These are phyloP conservation scores for Lichenothelia convexa DNA, from an alignment of 495 filamentous ascomycete genomes.

Conservation along the genomic window DNA sequence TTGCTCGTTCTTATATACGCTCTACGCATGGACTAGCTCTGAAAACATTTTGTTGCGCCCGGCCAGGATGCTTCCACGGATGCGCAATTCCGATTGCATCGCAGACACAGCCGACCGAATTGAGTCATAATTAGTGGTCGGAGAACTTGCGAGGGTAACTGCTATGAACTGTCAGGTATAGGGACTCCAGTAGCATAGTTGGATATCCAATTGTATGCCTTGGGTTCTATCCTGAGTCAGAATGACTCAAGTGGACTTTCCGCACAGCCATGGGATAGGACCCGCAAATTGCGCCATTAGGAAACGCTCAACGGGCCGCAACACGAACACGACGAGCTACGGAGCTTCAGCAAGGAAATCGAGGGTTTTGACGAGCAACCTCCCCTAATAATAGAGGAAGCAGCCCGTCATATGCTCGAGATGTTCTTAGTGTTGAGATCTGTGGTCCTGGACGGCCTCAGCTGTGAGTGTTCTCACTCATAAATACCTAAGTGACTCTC, in stretches of 20 bases:
- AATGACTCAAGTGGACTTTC: constrained; percentile 1
- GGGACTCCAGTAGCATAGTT: constrained; percentile 1
- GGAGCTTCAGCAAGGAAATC: background rate
- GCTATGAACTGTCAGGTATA: no score
- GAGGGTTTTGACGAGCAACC: background rate
- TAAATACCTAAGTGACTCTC: background rate
- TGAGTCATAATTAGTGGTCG: constrained; percentile 3
- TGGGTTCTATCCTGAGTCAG: constrained; percentile 5
- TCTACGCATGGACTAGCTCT: constrained; percentile 4
- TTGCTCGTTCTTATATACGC: constrained; percentile 6
- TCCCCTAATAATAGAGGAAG: background rate
- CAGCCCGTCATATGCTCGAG: background rate
- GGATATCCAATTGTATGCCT: constrained; percentile 2
- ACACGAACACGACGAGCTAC: background rate
- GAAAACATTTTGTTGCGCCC: constrained; percentile 4
- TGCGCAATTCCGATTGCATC: constrained; percentile 4
- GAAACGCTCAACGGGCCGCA: background rate
- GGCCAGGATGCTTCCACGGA: constrained; percentile 1
- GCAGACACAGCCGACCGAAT: constrained; percentile 4
- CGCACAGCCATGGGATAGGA: constrained; percentile 1
- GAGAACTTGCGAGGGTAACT: constrained; percentile 2
- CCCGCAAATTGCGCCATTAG: background rate
- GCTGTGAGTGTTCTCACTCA: background rate
- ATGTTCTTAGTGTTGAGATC: background rate
- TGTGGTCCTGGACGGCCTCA: background rate